These are phyloP conservation scores for Xanthoconium purpureum DNA, from an alignment of 768 basidiomycete species.

Conservation along the genomic window DNA sequence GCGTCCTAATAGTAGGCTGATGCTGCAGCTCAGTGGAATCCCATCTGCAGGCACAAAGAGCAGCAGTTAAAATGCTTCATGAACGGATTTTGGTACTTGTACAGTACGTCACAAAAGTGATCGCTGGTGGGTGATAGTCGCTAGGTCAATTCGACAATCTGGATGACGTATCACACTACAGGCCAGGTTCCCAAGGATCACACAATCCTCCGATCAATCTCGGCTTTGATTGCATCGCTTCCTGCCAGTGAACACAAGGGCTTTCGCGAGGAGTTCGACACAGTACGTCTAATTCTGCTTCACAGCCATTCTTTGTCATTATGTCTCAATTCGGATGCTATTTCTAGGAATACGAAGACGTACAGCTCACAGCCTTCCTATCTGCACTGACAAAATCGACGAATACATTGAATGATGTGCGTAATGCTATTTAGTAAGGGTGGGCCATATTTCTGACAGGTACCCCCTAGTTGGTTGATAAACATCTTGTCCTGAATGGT, in stretches of 20 bases:
- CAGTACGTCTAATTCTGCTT: conserved; percentile 44
- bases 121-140: conserved; percentile 54
- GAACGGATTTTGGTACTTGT: conserved; percentile 85
- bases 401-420: conserved; percentile 83
- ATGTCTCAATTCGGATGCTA: neutral
- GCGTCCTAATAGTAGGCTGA: neutral
- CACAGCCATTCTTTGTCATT: neutral
- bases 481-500: conserved; percentile 61
- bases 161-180: conserved; percentile 24
- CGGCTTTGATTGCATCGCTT: conserved; percentile 82
- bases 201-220: conserved; percentile 75
- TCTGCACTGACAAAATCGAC: conserved; percentile 87
- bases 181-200: conserved; percentile 78
- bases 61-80: conserved; percentile 95
- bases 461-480: conserved; percentile 64
- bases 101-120: conserved; percentile 77
- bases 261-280: conserved; percentile 88
- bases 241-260: conserved; percentile 80
- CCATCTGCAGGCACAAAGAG: conserved; percentile 86
- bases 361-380: conserved; percentile 87
- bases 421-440: conserved; percentile 26
- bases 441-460: conserved; percentile 3
- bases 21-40: conserved; percentile 65
- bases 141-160: neutral
- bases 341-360: conserved; percentile 89